phyloP scores from a whole-genome alignment of 78 protist genomes.

The Protostelium mycophagum region DNA sequence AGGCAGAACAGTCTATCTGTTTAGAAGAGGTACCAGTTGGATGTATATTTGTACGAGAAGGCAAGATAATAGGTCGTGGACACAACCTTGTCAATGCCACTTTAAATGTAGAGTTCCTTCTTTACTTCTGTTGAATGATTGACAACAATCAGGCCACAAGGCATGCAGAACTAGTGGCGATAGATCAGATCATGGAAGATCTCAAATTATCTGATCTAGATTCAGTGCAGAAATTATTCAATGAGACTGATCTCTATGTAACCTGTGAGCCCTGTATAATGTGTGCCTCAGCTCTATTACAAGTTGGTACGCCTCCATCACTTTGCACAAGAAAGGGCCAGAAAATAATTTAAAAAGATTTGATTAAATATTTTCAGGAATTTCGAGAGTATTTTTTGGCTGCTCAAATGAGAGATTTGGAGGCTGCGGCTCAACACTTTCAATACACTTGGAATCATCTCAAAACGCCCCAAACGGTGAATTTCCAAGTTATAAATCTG shows the following conservation, averaged over 20 bases:
- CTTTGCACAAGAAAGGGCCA: no score
- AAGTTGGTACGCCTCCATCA: not conserved
- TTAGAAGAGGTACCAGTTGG: constrained; percentile 2
- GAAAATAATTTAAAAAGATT: not conserved
- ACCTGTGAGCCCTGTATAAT: constrained; percentile 7
- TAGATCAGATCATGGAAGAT: not conserved
- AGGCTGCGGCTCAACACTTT: not conserved
- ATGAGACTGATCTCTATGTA: constrained; percentile 6
- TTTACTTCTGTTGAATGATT: not conserved
- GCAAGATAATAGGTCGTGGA: not conserved
- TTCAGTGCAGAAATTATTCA: not conserved
- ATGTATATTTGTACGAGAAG: not conserved
- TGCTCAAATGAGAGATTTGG: constrained; percentile 1
- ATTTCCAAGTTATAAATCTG: not conserved
- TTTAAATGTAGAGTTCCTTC: not conserved
- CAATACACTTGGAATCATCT: not conserved
- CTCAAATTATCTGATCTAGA: not conserved
- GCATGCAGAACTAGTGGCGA: constrained; percentile 3
- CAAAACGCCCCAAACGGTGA: not conserved
- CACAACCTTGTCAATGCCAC: not conserved
- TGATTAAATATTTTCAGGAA: not conserved
- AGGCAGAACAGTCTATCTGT: not conserved
- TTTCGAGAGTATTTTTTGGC: not conserved
- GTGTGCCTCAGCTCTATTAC: not conserved
- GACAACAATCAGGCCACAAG: constrained; percentile 9